Percentiles rank a stretch among this genome's conserved stretches.
Conservation (phyloP, 805 yeast genomes). For the Brettanomyces anomalus region DNA sequence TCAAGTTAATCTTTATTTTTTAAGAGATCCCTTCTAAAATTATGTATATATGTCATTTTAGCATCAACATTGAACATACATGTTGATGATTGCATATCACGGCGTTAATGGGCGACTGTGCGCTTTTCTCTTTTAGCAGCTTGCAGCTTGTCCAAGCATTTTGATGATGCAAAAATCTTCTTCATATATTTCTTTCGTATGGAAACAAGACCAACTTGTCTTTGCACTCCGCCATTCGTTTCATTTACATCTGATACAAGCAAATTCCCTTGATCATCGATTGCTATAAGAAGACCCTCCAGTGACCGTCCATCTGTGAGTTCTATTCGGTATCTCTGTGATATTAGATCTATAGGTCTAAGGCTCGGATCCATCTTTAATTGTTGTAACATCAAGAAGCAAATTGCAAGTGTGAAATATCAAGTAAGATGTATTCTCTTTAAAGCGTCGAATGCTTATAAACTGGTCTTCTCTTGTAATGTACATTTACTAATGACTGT, state of each 20-base stretch:
- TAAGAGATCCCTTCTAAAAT: neutral
- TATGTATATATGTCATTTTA: neutral
- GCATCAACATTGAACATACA: too few species aligned
- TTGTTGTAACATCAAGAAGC: neutral
- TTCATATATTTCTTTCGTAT: slow-evolving; percentile 35
- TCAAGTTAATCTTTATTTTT: neutral
- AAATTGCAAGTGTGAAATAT: neutral
- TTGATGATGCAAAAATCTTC: slow-evolving; percentile 18
- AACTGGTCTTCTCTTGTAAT: too few species aligned
- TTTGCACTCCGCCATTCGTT: slow-evolving; percentile 10
- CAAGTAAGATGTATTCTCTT: too few species aligned
- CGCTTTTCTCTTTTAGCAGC: neutral
- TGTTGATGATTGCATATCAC: too few species aligned
- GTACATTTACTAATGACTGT: too few species aligned
- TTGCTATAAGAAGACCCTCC: slow-evolving; percentile 31
- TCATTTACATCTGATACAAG: slow-evolving; percentile 33
- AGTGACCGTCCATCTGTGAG: slow-evolving; percentile 26
- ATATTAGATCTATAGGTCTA: slow-evolving; percentile 26
- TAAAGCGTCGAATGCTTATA: too few species aligned
- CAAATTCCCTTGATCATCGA: slow-evolving; percentile 35
- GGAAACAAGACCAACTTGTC: slow-evolving; percentile 47
- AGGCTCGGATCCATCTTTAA: slow-evolving; percentile 6
- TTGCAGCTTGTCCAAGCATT: slow-evolving; percentile 12
- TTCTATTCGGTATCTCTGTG: slow-evolving; percentile 19
- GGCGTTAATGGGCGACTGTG: too few species aligned